Evolutionary conservation across 2,329 filamentous ascomycete genomes (phyloP), one percentile per base, ranked within the genome.

Genomic region (Aspergillus felis): DNA sequence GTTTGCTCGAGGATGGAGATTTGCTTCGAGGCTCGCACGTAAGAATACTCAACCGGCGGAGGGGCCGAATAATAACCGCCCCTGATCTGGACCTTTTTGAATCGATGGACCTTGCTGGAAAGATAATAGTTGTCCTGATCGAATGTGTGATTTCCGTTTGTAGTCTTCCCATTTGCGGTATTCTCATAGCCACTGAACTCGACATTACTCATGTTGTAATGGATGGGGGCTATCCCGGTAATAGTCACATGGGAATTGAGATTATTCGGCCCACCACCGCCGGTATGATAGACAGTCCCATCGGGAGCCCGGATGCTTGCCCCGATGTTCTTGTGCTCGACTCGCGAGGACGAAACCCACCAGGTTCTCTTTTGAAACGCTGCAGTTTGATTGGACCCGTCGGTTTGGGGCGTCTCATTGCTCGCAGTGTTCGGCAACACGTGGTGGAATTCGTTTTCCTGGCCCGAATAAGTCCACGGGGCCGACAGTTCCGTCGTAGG

Each of bases 91-190:
- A 28, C 27, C 9, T 28, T 28, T 9, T 28, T 1, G 7, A 28
- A 28, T 8, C 27, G 27, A 28, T 28, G 27, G 27, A 5, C 25
- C 25, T 25, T 28, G 27, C 27, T 28, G 1, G 27, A 28, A 9
- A 28, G 1, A 28, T 28, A 28, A 8, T 28, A 28, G 9, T 28
- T 28, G 27, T 28, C 27, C 27, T 28, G 27, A 28, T 28, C 27
- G 27, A 28, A 28, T 28, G 1, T 0, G 7, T 1, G 2, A 2
- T 3, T 7, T 1, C 27, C 27, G 2, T 7, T 8, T 8, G 2
- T 28, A 28, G 8, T 9, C 7, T 1, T 28, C 27, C 35, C 35
- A n/a, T 41, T 41, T 14, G 1, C 2, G 12, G 35, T 41, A 41
- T 41, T 2, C 35, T 38, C 35, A 2, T 10, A 10, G 35, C 1